phyloP scores from a whole-genome alignment of 805 yeast genomes.

The Lachancea nothofagi region DNA sequence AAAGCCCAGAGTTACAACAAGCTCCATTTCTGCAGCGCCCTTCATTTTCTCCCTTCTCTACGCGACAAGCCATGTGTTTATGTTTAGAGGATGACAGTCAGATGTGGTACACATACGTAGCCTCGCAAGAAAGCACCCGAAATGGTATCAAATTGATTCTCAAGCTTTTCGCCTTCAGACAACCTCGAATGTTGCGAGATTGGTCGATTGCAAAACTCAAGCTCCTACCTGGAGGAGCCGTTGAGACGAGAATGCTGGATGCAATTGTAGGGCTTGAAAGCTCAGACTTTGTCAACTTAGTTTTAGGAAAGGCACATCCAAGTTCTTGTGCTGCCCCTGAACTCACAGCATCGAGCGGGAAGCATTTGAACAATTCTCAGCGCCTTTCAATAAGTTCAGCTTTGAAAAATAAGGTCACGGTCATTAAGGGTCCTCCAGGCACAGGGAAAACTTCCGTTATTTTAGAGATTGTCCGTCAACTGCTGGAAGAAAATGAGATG shows the following conservation, averaged over 20 bases:
- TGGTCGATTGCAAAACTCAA: neutral
- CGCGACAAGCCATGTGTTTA: neutral
- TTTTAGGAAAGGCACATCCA: neutral
- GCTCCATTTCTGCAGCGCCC: neutral
- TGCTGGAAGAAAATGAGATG: conserved; percentile 42
- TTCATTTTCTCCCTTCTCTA: neutral
- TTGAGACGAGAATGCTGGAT: neutral
- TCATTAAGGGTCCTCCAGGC: conserved; percentile 72
- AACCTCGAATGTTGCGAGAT: neutral
- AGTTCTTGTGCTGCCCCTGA: neutral
- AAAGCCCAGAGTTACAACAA: neutral
- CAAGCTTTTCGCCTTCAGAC: neutral
- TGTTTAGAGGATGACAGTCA: neutral
- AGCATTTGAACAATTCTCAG: conserved; percentile 45
- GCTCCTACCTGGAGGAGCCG: neutral
- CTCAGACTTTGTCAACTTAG: neutral
- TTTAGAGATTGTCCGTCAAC: conserved; percentile 47
- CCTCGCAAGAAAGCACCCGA: neutral
- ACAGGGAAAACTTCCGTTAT: conserved; percentile 65
- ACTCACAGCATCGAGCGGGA: neutral
- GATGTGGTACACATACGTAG: neutral
- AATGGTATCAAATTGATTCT: neutral
- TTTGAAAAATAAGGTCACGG: conserved; percentile 39
- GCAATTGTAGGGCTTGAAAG: neutral
- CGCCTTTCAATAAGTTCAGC: conserved; percentile 43